Evolutionary conservation across 78 protist species (phyloP).

Genomic region (Cyanophora paradoxa): DNA sequence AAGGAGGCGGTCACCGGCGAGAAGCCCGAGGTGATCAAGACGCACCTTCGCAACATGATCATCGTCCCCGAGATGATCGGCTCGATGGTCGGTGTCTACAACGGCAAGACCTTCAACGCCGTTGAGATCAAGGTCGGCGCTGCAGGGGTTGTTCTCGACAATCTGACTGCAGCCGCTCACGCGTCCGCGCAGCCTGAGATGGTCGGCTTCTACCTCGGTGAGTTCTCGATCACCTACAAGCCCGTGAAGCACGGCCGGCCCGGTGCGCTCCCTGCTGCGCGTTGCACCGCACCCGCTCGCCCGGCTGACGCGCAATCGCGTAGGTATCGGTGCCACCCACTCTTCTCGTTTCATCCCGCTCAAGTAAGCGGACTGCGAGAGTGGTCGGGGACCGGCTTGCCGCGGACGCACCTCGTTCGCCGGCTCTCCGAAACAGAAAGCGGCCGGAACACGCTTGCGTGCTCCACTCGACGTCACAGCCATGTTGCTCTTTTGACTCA

Average conservation of each 20-base stretch:
- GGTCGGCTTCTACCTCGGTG: conserved; percentile 98
- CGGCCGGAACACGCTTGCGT: too few relatives aligned
- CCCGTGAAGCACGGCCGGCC: conserved; percentile 98
- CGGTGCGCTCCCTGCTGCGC: conserved; percentile 46
- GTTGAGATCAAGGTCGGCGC: conserved; percentile 95
- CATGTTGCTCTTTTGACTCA: too few relatives aligned
- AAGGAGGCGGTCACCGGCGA: conserved; percentile 63
- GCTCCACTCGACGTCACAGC: too few relatives aligned
- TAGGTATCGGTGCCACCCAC: conserved; percentile 91
- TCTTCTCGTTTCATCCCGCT: conserved; percentile 93
- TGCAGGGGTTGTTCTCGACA: not conserved
- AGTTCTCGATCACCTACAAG: conserved; percentile 98
- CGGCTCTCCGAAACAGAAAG: too few relatives aligned
- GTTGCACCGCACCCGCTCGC: not conserved
- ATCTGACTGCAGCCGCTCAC: not conserved
- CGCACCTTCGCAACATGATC: conserved; percentile 95
- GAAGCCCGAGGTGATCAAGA: conserved; percentile 95
- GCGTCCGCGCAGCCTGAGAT: conserved; percentile 84
- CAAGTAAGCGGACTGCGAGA: too few relatives aligned
- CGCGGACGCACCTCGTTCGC: too few relatives aligned
- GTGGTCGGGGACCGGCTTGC: too few relatives aligned
- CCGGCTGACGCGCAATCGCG: not conserved
- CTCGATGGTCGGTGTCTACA: conserved; percentile 95
- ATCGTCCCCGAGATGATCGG: conserved; percentile 99
- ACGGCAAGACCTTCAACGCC: conserved; percentile 94